Evolutionary conservation across 441 rosid species (phyloP), one percentile per base, ranked within the genome.

Genomic region (Adansonia grandidieri): DNA sequence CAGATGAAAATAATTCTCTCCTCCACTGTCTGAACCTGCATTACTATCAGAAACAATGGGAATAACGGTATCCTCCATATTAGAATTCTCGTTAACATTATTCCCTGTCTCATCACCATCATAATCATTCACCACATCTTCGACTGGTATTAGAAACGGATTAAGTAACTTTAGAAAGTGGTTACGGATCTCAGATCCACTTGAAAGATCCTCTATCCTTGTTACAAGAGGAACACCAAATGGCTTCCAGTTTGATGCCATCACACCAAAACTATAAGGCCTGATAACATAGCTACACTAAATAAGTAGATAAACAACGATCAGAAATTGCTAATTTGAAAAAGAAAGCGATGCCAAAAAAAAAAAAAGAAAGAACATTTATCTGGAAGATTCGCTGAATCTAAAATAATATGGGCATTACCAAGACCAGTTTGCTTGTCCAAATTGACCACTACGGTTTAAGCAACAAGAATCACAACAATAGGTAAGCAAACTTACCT

Each of bases 181-280:
- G 51, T 74, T 73, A 75, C 61, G 76, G 19, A 84, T 78, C 77
- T 84, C 83, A 53, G 80, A 78, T 77, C 87, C 85, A 69, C 64
- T 81, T 14, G 77, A 74, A 48, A 71, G 61, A 81, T 82, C 82
- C 47, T 78, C 45, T 28, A 88, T 76, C 79, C 86, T 88, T 44
- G 86, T 82, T 42, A 88, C 86, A 48, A 88, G 83, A 80, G 89
- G 90, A 68, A 87, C 84, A 77, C 92, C 94, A 74, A 90, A 86
- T 37, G 77, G 62, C 77, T 83, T 86, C 81, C 77, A 47, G 11
- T 78, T 61, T 57, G 77, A 54, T 13, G 40, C 45, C 45, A 44
- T 56, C 62, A 71, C 62, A 77, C 74, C 75, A 75, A 62, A 82
- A 77, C 37, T 50, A 9, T 42, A 47, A 71, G 64, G n/a, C 82